Base-by-base conservation (phyloP, 164 flowering plant species). In the Stephania japonica region DNA sequence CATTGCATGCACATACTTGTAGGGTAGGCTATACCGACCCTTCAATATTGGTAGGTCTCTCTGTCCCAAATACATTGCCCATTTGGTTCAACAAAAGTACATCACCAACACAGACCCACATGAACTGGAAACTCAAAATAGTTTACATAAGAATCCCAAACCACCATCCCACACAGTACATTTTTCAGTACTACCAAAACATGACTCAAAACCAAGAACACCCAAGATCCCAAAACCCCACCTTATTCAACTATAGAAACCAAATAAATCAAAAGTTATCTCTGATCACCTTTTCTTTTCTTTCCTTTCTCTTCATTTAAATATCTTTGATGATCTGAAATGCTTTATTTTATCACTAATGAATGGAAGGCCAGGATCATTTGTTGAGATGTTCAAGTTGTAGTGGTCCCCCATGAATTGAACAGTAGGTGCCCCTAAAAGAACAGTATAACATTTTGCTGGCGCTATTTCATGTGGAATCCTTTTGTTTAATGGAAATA, bases 381-480 rank as follows among this genome's bases (percentile, higher is more conserved):
- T 47, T 47, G 53, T 32, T 32, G 53, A 16, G 4, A 47, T 11
- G 16, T 3, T 47, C 12, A 47, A 47, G n/a, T 19, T 59, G 21
- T 59, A 59, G 21, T 59, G 64, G 64, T n/a, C 64, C 64, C 38
- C 21, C 64, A 59, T 59, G 64, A n/a, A 59, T 59, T 59, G 64
- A 59, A 59, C 8, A 59, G 64, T 59, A 59, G 64, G n/a, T 59
- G 64, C 64, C 21, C 19, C 64, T 7, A n/a, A 59, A 59, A 59
- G 38, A 4, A 32, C 38, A 32, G 64, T n/a, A 19, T 7, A 10
- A 59, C 64, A 59, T 21, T 59, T 21, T 59, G 24, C 19, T 59
- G 64, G 24, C 64, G 19, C 23, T 21, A 59, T 59, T 21, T 21
- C 64, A 59, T 59, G 38, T 32, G 24, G 9, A 4, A 7, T 59